Conservation (phyloP, 2,329 filamentous ascomycete species). For the Xylariaceae sp. region DNA sequence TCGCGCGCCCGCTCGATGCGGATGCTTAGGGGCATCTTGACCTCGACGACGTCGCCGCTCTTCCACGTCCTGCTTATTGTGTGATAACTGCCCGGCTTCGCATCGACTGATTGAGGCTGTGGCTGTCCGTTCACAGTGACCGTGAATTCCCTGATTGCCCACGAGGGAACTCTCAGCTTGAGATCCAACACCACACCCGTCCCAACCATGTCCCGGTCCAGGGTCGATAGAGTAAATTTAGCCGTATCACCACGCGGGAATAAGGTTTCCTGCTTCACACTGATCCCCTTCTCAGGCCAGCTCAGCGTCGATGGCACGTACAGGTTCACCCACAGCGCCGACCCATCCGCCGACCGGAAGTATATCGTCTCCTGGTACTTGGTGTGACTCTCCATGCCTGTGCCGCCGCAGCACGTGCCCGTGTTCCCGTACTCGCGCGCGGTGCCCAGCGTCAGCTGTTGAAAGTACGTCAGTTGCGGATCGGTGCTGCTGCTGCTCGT, state of each 20-base stretch:
- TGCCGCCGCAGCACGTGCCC: conserved; percentile 31
- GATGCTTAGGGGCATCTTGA: conserved; percentile 29
- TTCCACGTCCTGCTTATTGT: conserved; percentile 28
- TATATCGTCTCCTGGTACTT: conserved; percentile 33
- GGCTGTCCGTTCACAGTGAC: conserved; percentile 27
- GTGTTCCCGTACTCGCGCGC: conserved; percentile 29
- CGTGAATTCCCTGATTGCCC: conserved; percentile 25
- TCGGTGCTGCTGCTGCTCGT: conserved; percentile 17
- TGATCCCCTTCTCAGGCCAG: conserved; percentile 28
- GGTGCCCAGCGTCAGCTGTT: conserved; percentile 26
- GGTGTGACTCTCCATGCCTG: conserved; percentile 31
- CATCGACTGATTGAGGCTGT: conserved; percentile 5
- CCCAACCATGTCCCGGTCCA: conserved; percentile 24
- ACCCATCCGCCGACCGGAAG: conserved; percentile 29
- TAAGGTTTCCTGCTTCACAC: conserved; percentile 26
- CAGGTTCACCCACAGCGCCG: conserved; percentile 30
- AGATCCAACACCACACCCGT: conserved; percentile 28
- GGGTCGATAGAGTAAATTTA: conserved; percentile 27
- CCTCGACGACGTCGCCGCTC: conserved; percentile 27
- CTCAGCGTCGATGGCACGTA: conserved; percentile 28
- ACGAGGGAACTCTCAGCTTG: conserved; percentile 29
- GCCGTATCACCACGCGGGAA: conserved; percentile 26
- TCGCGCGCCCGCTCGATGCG: conserved; percentile 28
- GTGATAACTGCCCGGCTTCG: conserved; percentile 26
- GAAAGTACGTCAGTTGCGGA: conserved; percentile 31